Evolutionary conservation across 2,329 filamentous ascomycete species (phyloP), one percentile per base, ranked within the genome.

Genomic region (Clarireedia hainanense): DNA sequence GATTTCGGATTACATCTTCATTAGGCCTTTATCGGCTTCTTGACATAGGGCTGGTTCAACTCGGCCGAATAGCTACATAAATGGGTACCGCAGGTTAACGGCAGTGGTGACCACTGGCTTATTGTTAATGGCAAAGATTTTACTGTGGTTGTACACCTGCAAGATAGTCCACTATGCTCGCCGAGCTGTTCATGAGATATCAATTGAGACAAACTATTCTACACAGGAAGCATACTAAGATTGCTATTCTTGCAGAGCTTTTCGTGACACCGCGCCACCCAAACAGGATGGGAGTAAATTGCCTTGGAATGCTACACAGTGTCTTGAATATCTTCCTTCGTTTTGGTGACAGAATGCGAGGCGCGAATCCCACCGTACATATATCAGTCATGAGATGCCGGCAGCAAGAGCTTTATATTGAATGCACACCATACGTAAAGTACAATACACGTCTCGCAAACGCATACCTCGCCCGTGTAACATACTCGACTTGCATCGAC

Each of bases 11-110:
- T 43, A 45, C 27, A 4, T 30, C 24, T 47, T 23, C 10, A 47
- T 14, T 24, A 4, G 10, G 43, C 23, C 10, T 50, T 27, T 42
- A 20, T 50, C 43, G 47, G 47, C 6, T 50, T 45, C 12, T 43
- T 55, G 39, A 45, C 27, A 50, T 50, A 55, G 39, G 47, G 52
- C 52, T 55, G 47, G 52, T 37, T 39, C 24, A 34, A 55, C 20
- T 20, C 6, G 14, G 20, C 7, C 27, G 39, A 20, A 43, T 48
- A 34, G 37, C 45, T 49, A 42, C 36, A 37, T 55, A 15, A 50
- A 55, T 43, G 4, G 40, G 40, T 43, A 43, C 20, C 23, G 40
- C 40, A 43, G 23, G 40, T 24, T 17, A 20, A 17, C 15, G 15
- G 40, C 40, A 43, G 40, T 12, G 30, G 30, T 43, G 40, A 20